Percentiles rank a stretch among this genome's conserved stretches.
phyloP scores from a whole-genome alignment of 2,329 filamentous ascomycete species.

The Fusarium nematophilum region DNA sequence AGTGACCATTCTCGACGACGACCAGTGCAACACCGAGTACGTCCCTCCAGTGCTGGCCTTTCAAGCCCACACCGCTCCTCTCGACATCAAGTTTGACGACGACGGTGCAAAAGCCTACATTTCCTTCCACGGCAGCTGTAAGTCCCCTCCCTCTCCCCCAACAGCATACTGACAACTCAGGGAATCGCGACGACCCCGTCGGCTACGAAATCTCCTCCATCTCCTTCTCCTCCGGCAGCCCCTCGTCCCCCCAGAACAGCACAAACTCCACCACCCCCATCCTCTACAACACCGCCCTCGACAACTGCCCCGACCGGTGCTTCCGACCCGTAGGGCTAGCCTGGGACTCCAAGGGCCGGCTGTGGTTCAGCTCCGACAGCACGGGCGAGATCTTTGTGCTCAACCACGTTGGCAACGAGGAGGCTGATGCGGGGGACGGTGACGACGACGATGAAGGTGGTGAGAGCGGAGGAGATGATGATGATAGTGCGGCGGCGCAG shows the following conservation, averaged over 20 bases:
- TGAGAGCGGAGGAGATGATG: constrained; percentile 15
- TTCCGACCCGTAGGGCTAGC: constrained; percentile 72
- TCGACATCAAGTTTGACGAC: constrained; percentile 75
- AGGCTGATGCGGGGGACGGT: constrained; percentile 14
- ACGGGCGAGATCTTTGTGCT: constrained; percentile 75
- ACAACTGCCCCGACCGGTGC: constrained; percentile 65
- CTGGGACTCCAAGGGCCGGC: constrained; percentile 60
- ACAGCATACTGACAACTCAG: constrained; percentile 39
- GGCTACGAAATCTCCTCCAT: constrained; percentile 60
- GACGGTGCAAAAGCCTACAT: constrained; percentile 71
- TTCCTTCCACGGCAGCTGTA: constrained; percentile 79
- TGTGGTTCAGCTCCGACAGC: constrained; percentile 72
- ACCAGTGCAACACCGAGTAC: constrained; percentile 56
- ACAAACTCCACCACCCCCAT: constrained; percentile 62
- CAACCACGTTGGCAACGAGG: constrained; percentile 4
- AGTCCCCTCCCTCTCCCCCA: constrained; percentile 32
- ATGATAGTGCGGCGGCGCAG: constrained; percentile 37
- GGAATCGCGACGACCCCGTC: constrained; percentile 55
- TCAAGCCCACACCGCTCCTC: constrained; percentile 74
- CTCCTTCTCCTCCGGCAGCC: constrained; percentile 57
- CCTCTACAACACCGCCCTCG: constrained; percentile 65
- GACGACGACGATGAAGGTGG: neutral
- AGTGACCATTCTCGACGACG: constrained; percentile 54
- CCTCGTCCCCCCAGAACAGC: constrained; percentile 54
- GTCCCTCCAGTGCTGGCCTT: constrained; percentile 67